A percentile compares a stretch with the other conserved stretches of the same genome.
phyloP scores from a whole-genome alignment of 306 rosid species.

The Fagus crenata region DNA sequence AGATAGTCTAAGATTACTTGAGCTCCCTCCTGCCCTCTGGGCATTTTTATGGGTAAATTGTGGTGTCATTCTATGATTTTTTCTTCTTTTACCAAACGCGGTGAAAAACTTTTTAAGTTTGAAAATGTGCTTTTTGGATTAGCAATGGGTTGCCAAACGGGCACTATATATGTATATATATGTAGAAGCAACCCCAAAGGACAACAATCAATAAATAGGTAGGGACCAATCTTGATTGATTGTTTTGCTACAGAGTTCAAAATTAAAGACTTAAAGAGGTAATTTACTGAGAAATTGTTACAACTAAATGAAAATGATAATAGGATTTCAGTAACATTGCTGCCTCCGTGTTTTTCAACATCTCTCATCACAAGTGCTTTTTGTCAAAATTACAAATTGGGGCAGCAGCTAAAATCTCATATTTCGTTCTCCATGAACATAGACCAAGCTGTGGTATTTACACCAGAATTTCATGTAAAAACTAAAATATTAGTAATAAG shows the following conservation, averaged over 20 bases:
- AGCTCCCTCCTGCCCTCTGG: background rate
- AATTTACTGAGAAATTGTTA: background rate
- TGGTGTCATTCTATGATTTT: too few species aligned
- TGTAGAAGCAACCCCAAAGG: background rate
- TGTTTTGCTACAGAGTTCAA: slow-evolving; percentile 3
- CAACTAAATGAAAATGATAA: background rate
- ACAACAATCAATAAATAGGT: background rate
- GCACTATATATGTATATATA: too few species aligned
- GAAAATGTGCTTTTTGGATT: too few species aligned
- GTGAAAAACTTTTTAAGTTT: too few species aligned
- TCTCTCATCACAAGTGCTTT: slow-evolving; percentile 30
- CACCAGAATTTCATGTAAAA: slow-evolving; percentile 39
- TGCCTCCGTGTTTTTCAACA: slow-evolving; percentile 16
- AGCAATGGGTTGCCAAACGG: too few species aligned
- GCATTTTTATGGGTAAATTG: too few species aligned
- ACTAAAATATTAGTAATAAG: slow-evolving; percentile 15
- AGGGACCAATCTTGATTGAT: background rate
- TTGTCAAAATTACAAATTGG: slow-evolving; percentile 29
- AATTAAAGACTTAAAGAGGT: background rate
- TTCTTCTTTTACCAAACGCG: too few species aligned
- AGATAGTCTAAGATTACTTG: background rate
- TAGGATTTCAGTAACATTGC: slow-evolving; percentile 2
- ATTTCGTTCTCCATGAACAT: slow-evolving; percentile 38
- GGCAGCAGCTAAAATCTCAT: slow-evolving; percentile 13
- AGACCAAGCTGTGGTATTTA: slow-evolving; percentile 62